phyloP scores from a whole-genome alignment of 306 rosid genomes.

The Fagus sylvatica region DNA sequence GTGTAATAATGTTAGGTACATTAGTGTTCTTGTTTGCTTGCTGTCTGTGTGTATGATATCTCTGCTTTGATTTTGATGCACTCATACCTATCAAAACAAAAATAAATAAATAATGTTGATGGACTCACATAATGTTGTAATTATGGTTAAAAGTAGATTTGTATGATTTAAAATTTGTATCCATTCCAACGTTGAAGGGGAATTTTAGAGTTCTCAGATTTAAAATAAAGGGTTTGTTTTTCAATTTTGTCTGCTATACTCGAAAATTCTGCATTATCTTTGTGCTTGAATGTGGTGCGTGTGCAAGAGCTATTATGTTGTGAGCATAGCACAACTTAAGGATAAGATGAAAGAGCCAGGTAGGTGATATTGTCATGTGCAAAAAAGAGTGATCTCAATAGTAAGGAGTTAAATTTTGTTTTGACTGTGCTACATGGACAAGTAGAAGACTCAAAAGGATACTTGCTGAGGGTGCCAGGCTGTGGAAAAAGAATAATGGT shows the following conservation, averaged over 20 bases:
- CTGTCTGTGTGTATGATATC: no score
- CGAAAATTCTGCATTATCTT: neutral
- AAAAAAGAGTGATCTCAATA: neutral
- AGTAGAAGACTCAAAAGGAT: neutral
- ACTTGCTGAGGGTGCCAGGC: neutral
- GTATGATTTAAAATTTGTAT: neutral
- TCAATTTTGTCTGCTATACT: neutral
- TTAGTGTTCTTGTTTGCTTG: no score
- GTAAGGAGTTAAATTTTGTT: neutral
- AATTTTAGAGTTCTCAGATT: neutral
- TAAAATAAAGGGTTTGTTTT: neutral
- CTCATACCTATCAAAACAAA: neutral
- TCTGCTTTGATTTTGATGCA: neutral
- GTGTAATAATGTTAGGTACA: neutral
- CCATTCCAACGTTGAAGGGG: neutral
- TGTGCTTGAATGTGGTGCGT: neutral
- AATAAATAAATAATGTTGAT: no score
- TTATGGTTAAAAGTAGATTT: neutral
- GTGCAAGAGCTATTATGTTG: neutral
- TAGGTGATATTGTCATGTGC: neutral
- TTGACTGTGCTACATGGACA: neutral
- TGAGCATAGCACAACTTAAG: neutral
- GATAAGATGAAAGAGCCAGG: constrained; percentile 2
- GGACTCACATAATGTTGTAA: neutral
- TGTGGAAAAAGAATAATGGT: neutral